A percentile compares a stretch with the other conserved stretches of the same genome.
Conservation (phyloP, 1,139 yeast species). For the Hansenula anomala region DNA sequence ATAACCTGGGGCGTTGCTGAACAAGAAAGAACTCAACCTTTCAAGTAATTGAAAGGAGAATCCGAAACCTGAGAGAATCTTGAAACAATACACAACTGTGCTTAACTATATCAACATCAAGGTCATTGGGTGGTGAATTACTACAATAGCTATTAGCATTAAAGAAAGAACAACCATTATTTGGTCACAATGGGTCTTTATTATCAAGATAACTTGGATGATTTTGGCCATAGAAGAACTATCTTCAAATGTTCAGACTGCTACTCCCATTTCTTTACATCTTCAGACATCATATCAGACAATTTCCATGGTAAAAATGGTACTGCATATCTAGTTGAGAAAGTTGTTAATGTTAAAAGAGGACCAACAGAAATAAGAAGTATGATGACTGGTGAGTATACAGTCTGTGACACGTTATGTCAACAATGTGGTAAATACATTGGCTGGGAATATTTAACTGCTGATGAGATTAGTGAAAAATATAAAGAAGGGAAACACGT, state of each 20-base stretch:
- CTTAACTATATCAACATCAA: too few relatives aligned
- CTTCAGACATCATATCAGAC: constrained; percentile 13
- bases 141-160: too few relatives aligned
- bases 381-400: constrained; percentile 72
- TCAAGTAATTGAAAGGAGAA: too few relatives aligned
- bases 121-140: too few relatives aligned
- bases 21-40: too few relatives aligned
- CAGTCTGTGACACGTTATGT: constrained; percentile 61
- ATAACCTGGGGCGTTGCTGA: too few relatives aligned
- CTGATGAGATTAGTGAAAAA: constrained; percentile 48
- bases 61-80: too few relatives aligned
- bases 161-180: too few relatives aligned
- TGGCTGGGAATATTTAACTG: constrained; percentile 77
- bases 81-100: too few relatives aligned
- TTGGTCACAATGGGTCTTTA: constrained; percentile 16
- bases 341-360: constrained; percentile 31
- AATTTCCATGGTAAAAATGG: constrained; percentile 36
- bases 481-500: constrained; percentile 81
- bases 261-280: constrained; percentile 17
- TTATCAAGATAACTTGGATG: constrained; percentile 14
- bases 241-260: constrained; percentile 17
- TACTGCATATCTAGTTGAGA: constrained; percentile 32
- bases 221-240: constrained; percentile 9
- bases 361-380: constrained; percentile 30
- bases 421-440: constrained; percentile 55